Conservation (phyloP, 2,329 filamentous ascomycete species). For the Aspergillus thermomutatus region DNA sequence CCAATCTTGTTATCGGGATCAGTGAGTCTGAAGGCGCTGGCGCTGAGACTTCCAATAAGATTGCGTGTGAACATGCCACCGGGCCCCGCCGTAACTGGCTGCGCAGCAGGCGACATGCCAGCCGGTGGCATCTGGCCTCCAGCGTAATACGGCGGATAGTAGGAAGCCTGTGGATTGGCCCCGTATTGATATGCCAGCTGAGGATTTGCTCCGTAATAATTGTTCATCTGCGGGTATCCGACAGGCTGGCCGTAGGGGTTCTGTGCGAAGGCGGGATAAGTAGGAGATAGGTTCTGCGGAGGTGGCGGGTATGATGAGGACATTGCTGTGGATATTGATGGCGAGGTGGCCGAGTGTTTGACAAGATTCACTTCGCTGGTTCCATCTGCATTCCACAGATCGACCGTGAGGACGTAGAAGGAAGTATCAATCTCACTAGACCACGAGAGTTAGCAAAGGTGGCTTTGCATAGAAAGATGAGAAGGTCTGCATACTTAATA, state of each 20-base stretch:
- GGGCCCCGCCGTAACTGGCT: conserved; percentile 45
- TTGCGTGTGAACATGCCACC: conserved; percentile 92
- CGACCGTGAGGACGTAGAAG: conserved; percentile 66
- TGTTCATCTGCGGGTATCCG: conserved; percentile 34
- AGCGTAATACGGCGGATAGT: conserved; percentile 31
- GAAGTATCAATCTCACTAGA: conserved; percentile 66
- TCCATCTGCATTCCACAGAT: conserved; percentile 63
- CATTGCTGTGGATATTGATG: conserved; percentile 77
- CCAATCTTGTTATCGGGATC: conserved; percentile 78
- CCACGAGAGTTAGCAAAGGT: conserved; percentile 13
- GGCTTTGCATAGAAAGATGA: neutral
- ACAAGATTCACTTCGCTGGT: conserved; percentile 66
- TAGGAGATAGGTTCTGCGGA: conserved; percentile 35
- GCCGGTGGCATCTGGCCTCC: conserved; percentile 32
- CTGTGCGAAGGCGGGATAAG: conserved; percentile 36
- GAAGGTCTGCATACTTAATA: conserved; percentile 62
- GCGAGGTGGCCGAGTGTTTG: conserved; percentile 61
- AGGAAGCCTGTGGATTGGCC: conserved; percentile 24
- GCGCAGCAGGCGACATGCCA: conserved; percentile 34
- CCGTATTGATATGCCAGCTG: conserved; percentile 35
- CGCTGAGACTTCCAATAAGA: conserved; percentile 85
- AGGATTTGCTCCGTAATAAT: conserved; percentile 33
- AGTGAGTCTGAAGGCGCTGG: conserved; percentile 79
- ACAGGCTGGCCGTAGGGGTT: conserved; percentile 41
- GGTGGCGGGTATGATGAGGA: conserved; percentile 68